These are phyloP conservation scores for Solanum boliviense DNA, from an alignment of 257 asterid genomes.

Conservation along the genomic window DNA sequence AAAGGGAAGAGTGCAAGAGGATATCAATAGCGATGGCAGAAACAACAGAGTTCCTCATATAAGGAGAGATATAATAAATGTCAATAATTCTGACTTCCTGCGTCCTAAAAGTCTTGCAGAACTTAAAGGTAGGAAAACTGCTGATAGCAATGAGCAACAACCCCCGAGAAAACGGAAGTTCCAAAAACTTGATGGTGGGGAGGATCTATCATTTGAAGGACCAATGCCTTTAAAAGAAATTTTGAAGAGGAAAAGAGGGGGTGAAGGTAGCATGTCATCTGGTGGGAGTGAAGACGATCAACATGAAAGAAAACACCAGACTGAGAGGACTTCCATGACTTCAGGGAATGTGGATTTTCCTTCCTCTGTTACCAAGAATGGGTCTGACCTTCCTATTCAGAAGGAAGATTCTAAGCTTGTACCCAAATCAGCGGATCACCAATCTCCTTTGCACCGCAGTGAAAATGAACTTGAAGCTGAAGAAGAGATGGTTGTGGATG, in stretches of 20 bases:
- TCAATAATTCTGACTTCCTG: conserved; percentile 27
- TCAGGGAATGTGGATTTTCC: not conserved
- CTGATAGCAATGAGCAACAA: conserved; percentile 28
- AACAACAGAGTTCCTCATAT: conserved; percentile 26
- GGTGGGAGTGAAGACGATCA: not conserved
- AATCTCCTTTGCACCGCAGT: conserved; percentile 9
- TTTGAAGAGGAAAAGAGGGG: conserved; percentile 66
- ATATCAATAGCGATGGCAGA: conserved; percentile 22
- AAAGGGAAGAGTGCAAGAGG: conserved; percentile 47
- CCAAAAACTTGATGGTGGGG: not conserved
- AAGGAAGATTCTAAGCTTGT: conserved; percentile 4
- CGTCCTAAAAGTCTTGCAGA: conserved; percentile 72
- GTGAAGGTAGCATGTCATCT: not conserved
- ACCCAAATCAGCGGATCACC: not conserved
- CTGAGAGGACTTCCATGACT: not conserved
- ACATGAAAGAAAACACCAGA: not conserved
- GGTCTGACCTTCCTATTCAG: conserved; percentile 2
- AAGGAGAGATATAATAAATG: conserved; percentile 37
- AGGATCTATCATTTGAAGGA: conserved; percentile 59
- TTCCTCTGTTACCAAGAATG: not conserved
- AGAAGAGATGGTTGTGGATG: conserved; percentile 30
- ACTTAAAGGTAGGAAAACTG: conserved; percentile 44
- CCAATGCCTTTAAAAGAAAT: conserved; percentile 83
- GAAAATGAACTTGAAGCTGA: conserved; percentile 25
- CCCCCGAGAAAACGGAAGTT: conserved; percentile 13